Evolutionary conservation across 306 rosid species (phyloP).

Genomic region (Trichosanthes truncata): DNA sequence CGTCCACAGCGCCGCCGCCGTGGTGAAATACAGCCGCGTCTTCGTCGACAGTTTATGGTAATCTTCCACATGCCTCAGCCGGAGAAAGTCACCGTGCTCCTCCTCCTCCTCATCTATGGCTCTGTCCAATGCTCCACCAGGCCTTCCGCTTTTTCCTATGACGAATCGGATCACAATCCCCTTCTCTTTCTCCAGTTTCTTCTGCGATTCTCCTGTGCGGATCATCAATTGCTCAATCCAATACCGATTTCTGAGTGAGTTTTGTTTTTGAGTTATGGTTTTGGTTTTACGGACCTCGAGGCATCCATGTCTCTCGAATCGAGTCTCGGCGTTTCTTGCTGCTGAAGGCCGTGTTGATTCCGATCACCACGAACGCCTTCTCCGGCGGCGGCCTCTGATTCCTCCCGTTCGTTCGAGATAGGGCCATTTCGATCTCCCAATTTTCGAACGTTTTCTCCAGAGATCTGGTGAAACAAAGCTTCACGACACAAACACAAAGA

Average conservation of each 20-base stretch:
- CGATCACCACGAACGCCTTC: slow-evolving; percentile 78
- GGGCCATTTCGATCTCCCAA: slow-evolving; percentile 65
- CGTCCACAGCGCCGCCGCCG: slow-evolving; percentile 64
- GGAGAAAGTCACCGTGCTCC: slow-evolving; percentile 55
- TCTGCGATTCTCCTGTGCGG: slow-evolving; percentile 34
- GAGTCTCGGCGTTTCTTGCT: slow-evolving; percentile 71
- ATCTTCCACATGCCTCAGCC: slow-evolving; percentile 72
- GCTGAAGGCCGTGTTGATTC: slow-evolving; percentile 86
- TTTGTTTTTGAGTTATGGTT: background rate
- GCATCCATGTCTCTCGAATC: slow-evolving; percentile 75
- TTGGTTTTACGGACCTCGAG: slow-evolving; percentile 30
- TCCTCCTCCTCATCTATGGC: slow-evolving; percentile 66
- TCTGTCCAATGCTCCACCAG: slow-evolving; percentile 55
- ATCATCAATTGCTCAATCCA: background rate
- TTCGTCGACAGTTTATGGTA: slow-evolving; percentile 80
- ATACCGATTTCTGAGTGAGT: background rate
- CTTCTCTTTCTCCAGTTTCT: slow-evolving; percentile 63
- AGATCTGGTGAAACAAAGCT: slow-evolving; percentile 25
- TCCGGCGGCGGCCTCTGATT: slow-evolving; percentile 17
- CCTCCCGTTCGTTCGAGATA: slow-evolving; percentile 23
- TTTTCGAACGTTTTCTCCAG: slow-evolving; percentile 63
- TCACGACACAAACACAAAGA: background rate
- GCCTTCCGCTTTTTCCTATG: slow-evolving; percentile 64
- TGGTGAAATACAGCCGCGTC: slow-evolving; percentile 67
- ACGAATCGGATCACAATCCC: slow-evolving; percentile 79